Evolutionary conservation across 441 rosid genomes (phyloP).

Genomic region (Croton laevigatus): DNA sequence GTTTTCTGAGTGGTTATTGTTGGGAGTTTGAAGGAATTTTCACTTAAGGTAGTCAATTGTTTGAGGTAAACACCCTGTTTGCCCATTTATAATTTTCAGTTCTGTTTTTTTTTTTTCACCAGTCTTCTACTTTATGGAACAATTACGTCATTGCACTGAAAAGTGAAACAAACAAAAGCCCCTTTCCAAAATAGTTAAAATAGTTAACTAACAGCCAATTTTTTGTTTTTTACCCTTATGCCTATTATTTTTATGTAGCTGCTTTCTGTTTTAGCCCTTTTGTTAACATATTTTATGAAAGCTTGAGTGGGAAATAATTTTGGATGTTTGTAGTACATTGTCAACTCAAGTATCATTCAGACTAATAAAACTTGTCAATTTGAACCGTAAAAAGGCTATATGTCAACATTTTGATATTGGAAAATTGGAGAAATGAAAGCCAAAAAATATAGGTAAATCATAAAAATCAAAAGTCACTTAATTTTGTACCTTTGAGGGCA

Average conservation of each 20-base stretch:
- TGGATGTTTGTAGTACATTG: not conserved
- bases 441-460: not conserved
- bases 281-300: not conserved
- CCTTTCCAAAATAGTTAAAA: too few species aligned
- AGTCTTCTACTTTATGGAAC: not conserved
- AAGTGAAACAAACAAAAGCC: not conserved
- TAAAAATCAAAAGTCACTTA: not conserved
- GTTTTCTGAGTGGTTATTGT: conserved; percentile 35
- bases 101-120: conserved; percentile 6
- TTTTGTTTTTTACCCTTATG: not conserved
- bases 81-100: not conserved
- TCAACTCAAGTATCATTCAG: not conserved
- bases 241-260: not conserved
- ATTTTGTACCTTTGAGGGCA: not conserved
- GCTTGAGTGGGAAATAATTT: not conserved
- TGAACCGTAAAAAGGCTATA: not conserved
- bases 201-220: not conserved
- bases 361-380: not conserved
- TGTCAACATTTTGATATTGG: not conserved
- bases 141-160: not conserved
- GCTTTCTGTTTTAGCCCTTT: not conserved
- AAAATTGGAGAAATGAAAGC: not conserved
- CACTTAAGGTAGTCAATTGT: conserved; percentile 30
- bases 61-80: conserved; percentile 37
- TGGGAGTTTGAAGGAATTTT: conserved; percentile 39